phyloP scores from a whole-genome alignment of 2,329 filamentous ascomycete species.

The Aspergillus tanneri region DNA sequence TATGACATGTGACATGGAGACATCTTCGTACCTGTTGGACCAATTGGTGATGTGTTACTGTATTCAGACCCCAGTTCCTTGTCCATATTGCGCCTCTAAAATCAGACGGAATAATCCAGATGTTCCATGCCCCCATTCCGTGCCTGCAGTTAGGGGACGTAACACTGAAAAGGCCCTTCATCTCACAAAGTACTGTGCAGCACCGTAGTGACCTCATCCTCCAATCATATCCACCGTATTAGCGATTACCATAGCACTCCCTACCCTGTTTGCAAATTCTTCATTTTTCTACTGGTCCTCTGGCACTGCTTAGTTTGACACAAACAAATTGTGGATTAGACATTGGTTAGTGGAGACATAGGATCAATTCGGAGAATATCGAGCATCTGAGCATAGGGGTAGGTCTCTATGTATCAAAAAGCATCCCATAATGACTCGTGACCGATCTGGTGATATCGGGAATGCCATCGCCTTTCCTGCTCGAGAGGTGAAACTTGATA shows the following conservation, averaged over 20 bases:
- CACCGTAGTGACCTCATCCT: not conserved
- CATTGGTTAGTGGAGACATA: constrained; percentile 1
- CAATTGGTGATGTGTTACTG: not conserved
- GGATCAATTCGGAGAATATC: not conserved
- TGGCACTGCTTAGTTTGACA: not conserved
- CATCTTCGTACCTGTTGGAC: not conserved
- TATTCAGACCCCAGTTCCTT: too few species aligned
- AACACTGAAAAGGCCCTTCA: not conserved
- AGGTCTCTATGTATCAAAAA: not conserved
- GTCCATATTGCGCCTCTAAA: too few species aligned
- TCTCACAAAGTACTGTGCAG: not conserved
- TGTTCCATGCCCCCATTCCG: too few species aligned
- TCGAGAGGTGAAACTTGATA: not conserved
- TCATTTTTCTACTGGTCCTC: not conserved
- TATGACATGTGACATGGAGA: not conserved
- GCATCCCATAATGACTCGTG: constrained; percentile 6
- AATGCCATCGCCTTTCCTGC: not conserved
- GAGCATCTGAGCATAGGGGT: not conserved
- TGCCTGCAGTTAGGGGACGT: not conserved
- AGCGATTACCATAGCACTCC: not conserved
- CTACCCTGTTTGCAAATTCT: not conserved
- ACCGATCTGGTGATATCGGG: constrained; percentile 6
- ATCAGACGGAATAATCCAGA: too few species aligned
- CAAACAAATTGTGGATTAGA: constrained; percentile 1
- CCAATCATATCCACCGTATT: constrained; percentile 6